Base-by-base conservation (phyloP, 805 yeast genomes). In the Candida lessepsii region DNA sequence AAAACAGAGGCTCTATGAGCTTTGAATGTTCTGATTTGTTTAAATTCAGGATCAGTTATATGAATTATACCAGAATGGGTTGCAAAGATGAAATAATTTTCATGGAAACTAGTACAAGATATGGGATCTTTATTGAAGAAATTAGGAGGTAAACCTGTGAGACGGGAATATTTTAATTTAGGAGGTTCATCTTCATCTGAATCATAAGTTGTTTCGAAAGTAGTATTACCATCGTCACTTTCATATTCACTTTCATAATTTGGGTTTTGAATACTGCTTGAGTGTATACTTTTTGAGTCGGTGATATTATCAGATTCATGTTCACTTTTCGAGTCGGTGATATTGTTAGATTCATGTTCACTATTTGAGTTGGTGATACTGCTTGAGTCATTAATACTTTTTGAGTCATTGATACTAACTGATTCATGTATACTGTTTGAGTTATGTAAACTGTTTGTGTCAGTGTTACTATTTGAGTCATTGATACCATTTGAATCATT, bases 11-110 rank as follows among this genome's bases (percentile, higher is more conserved):
- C 89, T 34, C 86, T 71, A 53, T 95, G 96, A 1, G 91, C 89
- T 50, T 87, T 78, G 45, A 86, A 74, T 0, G 96, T 82, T 27
- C 95, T 71, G 1, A 89, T 64, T 0, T 82, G 60, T 5, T 73
- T 62, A 47, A 84, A 73, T 26, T 80, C 79, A 0, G 87, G 72
- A 8, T 68, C 67, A 1, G 86, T 73, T 11, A 91, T 60, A 49
- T 86, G 89, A 1, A 91, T 60, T 2, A 86, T 62, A 0, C 98
- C 98, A 0, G 93, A 78, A 50, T 93, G 96, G 0, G 97, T 87
- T 1, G 95, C 98, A 66, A 88, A 86, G 9, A 85, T 78, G 45
- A 83, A 78, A 26, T 83, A 70, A 1, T 68, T 58, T 2, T 81
- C 84, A 40, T 75, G 73, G 41, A 85, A 76, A 13, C 70, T 63